These are phyloP conservation scores for Fomitopsis betulina DNA, from an alignment of 1,284 basidiomycete genomes.

Conservation along the genomic window DNA sequence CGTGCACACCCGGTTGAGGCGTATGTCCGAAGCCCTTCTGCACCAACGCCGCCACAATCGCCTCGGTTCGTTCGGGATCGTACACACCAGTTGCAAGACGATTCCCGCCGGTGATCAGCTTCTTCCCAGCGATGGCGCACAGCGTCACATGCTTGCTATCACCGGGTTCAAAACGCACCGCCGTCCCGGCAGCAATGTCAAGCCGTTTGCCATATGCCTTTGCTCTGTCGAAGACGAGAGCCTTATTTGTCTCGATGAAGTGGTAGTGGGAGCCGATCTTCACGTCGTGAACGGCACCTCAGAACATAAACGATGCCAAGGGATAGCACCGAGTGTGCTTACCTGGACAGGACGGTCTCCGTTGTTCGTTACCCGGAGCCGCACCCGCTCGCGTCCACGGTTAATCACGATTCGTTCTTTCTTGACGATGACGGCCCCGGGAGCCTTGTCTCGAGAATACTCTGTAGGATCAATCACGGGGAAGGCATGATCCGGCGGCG, in stretches of 20 bases:
- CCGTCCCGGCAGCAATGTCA: conserved; percentile 92
- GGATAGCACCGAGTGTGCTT: conserved; percentile 6
- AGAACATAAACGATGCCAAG: neutral
- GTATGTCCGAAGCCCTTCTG: conserved; percentile 60
- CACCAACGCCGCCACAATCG: conserved; percentile 39
- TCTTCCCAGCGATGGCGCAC: conserved; percentile 73
- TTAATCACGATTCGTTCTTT: conserved; percentile 77
- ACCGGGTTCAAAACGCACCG: conserved; percentile 95
- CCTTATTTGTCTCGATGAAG: conserved; percentile 87
- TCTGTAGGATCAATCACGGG: conserved; percentile 44
- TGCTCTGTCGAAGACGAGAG: conserved; percentile 80
- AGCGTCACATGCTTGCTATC: conserved; percentile 84
- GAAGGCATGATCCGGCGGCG: conserved; percentile 68
- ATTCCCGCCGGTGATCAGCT: conserved; percentile 81
- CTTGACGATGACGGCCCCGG: conserved; percentile 72
- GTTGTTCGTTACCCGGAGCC: conserved; percentile 82
- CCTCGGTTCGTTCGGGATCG: conserved; percentile 39
- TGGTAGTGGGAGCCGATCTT: conserved; percentile 92
- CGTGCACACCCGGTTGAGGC: conserved; percentile 53
- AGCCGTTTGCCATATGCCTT: conserved; percentile 82
- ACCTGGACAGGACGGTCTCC: conserved; percentile 95
- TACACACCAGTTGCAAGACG: conserved; percentile 59
- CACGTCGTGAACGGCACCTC: neutral
- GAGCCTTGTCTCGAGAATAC: conserved; percentile 51
- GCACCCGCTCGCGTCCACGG: conserved; percentile 62